Evolutionary conservation across 805 yeast species (phyloP).

Genomic region (Nakazawaea ishiwadae): DNA sequence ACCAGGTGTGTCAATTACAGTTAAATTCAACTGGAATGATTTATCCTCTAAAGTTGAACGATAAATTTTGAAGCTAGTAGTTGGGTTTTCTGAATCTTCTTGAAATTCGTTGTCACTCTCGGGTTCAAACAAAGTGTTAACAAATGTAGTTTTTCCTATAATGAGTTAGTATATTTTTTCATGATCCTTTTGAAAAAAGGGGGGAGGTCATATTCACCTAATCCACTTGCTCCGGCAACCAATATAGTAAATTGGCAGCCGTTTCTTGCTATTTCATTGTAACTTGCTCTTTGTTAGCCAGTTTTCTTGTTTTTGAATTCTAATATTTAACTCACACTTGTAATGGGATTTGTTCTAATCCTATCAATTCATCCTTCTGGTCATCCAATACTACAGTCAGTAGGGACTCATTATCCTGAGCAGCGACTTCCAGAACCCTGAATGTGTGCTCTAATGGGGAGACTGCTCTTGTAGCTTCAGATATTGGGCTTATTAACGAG

Average conservation of each 20-base stretch:
- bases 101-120: slow-evolving; percentile 25
- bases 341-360: not conserved
- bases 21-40: slow-evolving; percentile 53
- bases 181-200: not conserved
- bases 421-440: too few relatives aligned
- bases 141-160: slow-evolving; percentile 66
- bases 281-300: slow-evolving; percentile 30
- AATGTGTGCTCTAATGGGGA: too few relatives aligned
- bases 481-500: too few relatives aligned
- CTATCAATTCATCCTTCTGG: not conserved
- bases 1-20: slow-evolving; percentile 70
- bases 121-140: slow-evolving; percentile 69
- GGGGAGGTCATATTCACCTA: slow-evolving; percentile 57
- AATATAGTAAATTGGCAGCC: slow-evolving; percentile 75
- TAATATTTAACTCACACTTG: not conserved
- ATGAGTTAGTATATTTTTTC: slow-evolving; percentile 2
- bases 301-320: not conserved
- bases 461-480: too few relatives aligned
- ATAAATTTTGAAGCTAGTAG: slow-evolving; percentile 28
- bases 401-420: too few relatives aligned
- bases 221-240: slow-evolving; percentile 88
- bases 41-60: slow-evolving; percentile 56
- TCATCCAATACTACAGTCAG: too few relatives aligned
- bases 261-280: slow-evolving; percentile 65
- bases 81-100: slow-evolving; percentile 30